Percentiles rank a stretch among this genome's conserved stretches.
Conservation (phyloP, 164 flowering plant genomes). For the Cinnamomum chago region DNA sequence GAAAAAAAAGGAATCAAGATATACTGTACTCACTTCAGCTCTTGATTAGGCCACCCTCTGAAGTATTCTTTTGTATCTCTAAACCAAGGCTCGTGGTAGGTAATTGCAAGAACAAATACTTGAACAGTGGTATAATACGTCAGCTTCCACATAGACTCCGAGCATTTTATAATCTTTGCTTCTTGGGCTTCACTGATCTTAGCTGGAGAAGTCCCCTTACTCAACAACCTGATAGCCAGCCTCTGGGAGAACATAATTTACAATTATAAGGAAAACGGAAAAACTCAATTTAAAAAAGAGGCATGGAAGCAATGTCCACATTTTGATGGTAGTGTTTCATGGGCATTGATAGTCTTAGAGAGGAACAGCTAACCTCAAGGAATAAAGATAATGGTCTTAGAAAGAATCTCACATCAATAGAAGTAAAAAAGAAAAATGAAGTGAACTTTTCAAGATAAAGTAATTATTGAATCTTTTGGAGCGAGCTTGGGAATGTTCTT, state of each 20-base stretch:
- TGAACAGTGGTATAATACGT: slow-evolving; percentile 69
- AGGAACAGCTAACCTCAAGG: too few relatives aligned
- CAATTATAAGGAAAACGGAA: neutral
- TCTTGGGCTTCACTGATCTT: slow-evolving; percentile 39
- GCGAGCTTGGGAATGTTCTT: too few relatives aligned
- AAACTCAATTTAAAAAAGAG: too few relatives aligned
- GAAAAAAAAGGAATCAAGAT: slow-evolving; percentile 1
- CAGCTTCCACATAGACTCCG: slow-evolving; percentile 94
- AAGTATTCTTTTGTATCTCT: slow-evolving; percentile 53
- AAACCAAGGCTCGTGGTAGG: slow-evolving; percentile 74
- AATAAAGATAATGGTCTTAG: too few relatives aligned
- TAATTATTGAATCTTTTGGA: too few relatives aligned
- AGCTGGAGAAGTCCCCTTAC: slow-evolving; percentile 28
- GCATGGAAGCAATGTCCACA: neutral
- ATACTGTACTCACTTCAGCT: slow-evolving; percentile 54
- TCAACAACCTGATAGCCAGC: slow-evolving; percentile 55
- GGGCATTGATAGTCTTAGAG: neutral
- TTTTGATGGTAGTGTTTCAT: neutral
- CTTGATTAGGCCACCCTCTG: slow-evolving; percentile 86
- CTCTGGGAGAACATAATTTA: slow-evolving; percentile 37
- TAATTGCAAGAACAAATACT: slow-evolving; percentile 40
- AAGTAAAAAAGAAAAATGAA: neutral
- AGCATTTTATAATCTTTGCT: slow-evolving; percentile 66
- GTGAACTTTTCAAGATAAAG: too few relatives aligned
- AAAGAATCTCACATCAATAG: neutral